Conservation (phyloP, 257 asterid species). For the Solanum piurae region DNA sequence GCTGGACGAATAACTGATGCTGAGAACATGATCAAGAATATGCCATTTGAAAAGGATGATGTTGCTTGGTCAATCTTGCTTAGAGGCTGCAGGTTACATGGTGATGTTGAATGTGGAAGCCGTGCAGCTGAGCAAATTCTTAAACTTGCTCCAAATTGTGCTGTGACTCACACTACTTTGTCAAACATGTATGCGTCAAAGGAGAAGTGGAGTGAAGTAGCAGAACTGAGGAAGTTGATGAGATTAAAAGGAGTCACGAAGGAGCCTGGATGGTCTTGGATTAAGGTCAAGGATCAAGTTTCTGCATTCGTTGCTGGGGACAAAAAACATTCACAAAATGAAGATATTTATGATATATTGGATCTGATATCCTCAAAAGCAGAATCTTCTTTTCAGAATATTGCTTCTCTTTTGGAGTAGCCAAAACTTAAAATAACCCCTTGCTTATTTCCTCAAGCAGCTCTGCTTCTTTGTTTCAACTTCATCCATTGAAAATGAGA, state of each 20-base stretch:
- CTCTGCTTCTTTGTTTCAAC: not conserved
- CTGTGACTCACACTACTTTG: slow-evolving; percentile 62
- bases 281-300: slow-evolving; percentile 48
- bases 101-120: slow-evolving; percentile 45
- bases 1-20: slow-evolving; percentile 76
- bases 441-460: not conserved
- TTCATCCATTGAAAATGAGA: not conserved
- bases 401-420: slow-evolving; percentile 9
- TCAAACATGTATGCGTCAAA: slow-evolving; percentile 71
- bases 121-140: slow-evolving; percentile 62
- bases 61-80: slow-evolving; percentile 85
- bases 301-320: slow-evolving; percentile 65
- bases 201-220: slow-evolving; percentile 76
- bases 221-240: slow-evolving; percentile 68
- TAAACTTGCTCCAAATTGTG: slow-evolving; percentile 59
- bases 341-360: slow-evolving; percentile 41
- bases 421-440: not conserved
- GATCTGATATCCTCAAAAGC: slow-evolving; percentile 34
- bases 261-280: slow-evolving; percentile 97
- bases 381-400: slow-evolving; percentile 19
- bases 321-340: slow-evolving; percentile 38
- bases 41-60: slow-evolving; percentile 66
- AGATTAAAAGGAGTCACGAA: slow-evolving; percentile 66
- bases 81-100: slow-evolving; percentile 65
- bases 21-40: slow-evolving; percentile 56